Percentiles rank a stretch among this genome's conserved stretches.
Conservation (phyloP, 2,329 filamentous ascomycete genomes). For the Botrytis porri region DNA sequence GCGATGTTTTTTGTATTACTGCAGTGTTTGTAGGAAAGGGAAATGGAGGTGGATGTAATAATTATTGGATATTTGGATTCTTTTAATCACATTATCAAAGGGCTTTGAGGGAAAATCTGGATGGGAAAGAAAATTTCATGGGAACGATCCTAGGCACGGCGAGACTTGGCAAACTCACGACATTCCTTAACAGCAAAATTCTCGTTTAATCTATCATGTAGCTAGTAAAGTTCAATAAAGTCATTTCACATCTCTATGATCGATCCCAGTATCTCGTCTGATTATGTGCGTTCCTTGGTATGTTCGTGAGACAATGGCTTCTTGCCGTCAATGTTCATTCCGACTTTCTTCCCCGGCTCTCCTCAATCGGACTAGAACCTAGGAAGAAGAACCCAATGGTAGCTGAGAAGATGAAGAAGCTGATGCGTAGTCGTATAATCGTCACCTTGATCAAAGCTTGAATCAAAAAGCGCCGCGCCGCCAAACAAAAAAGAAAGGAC, state of each 20-base stretch:
- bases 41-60: not conserved
- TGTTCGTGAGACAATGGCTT: not conserved
- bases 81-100: not conserved
- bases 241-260: not conserved
- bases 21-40: not conserved
- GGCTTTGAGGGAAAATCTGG: not conserved
- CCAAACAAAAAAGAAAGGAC: not conserved
- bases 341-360: too few relatives aligned
- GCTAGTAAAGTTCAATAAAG: not conserved
- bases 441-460: not conserved
- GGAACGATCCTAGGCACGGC: not conserved
- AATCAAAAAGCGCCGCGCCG: not conserved
- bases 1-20: not conserved
- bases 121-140: not conserved
- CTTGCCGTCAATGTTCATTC: not conserved
- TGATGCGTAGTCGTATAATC: not conserved
- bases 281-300: too few relatives aligned
- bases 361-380: not conserved
- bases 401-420: fast-evolving
- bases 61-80: not conserved
- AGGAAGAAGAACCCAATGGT: too few relatives aligned
- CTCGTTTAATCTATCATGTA: not conserved
- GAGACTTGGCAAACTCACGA: not conserved
- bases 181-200: not conserved
- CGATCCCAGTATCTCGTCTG: not conserved